Conservation (phyloP, 129 eudicot species). For the Flaveria robusta region DNA sequence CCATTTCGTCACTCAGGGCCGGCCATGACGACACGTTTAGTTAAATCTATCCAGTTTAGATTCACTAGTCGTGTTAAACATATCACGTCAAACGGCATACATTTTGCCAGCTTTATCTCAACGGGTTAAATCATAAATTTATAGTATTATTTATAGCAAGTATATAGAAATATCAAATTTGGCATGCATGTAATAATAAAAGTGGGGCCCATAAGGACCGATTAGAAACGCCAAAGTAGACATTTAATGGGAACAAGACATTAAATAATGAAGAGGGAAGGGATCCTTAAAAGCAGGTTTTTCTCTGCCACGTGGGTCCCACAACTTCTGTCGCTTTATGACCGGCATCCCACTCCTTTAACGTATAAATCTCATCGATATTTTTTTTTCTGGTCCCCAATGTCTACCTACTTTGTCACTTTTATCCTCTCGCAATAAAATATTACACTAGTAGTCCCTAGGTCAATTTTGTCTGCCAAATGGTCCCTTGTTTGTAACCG, state of each 20-base stretch:
- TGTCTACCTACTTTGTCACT: background rate
- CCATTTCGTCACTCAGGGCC: too few species aligned
- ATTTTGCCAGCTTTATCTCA: too few species aligned
- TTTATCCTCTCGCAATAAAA: background rate
- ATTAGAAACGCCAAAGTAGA: slow-evolving; percentile 43
- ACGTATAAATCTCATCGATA: slow-evolving; percentile 17
- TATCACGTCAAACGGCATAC: too few species aligned
- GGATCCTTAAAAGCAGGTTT: slow-evolving; percentile 47
- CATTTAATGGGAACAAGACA: slow-evolving; percentile 38
- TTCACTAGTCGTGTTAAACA: too few species aligned
- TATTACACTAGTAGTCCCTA: slow-evolving; percentile 5
- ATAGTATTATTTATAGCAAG: too few species aligned
- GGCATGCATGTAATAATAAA: slow-evolving; percentile 17
- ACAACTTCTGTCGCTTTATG: slow-evolving; percentile 47
- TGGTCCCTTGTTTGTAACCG: background rate
- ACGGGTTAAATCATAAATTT: too few species aligned
- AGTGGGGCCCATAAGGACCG: slow-evolving; percentile 22
- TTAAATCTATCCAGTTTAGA: too few species aligned
- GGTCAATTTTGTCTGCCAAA: slow-evolving; percentile 15
- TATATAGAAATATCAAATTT: slow-evolving; percentile 2
- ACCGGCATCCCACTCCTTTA: slow-evolving; percentile 48
- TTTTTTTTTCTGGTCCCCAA: slow-evolving; percentile 28
- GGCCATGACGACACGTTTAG: too few species aligned
- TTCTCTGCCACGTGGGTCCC: slow-evolving; percentile 30
- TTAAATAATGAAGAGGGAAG: slow-evolving; percentile 32